Evolutionary conservation across 768 basidiomycete genomes (phyloP).

Genomic region (Podaxis sp.): DNA sequence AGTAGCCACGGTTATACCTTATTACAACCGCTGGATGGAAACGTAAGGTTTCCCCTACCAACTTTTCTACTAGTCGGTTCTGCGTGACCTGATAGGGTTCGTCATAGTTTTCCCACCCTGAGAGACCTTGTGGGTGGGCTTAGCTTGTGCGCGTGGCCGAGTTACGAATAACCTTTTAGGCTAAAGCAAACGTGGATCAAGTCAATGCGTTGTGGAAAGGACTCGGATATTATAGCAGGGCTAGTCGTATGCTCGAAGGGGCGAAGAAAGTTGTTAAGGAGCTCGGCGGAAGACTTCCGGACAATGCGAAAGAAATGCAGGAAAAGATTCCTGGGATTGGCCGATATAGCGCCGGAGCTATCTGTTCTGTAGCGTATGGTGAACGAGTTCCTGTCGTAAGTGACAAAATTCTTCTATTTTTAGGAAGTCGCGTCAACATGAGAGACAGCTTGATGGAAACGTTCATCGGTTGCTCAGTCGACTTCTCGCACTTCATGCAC

Average conservation of each 20-base stretch:
- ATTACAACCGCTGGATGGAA: constrained; percentile 87
- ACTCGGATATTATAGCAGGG: constrained; percentile 87
- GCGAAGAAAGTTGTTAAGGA: constrained; percentile 76
- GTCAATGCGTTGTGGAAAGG: constrained; percentile 93
- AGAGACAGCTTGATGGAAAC: constrained; percentile 80
- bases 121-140: constrained; percentile 58
- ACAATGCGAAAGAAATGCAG: constrained; percentile 80
- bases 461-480: constrained; percentile 85
- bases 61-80: constrained; percentile 10
- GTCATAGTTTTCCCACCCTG: constrained; percentile 76
- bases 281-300: constrained; percentile 70
- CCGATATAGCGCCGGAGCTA: constrained; percentile 83
- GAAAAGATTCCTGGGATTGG: constrained; percentile 85
- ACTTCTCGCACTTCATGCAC: constrained; percentile 77
- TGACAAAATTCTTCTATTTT: constrained; percentile 16
- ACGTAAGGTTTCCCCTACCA: constrained; percentile 43
- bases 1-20: constrained; percentile 90
- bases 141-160: constrained; percentile 14
- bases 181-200: constrained; percentile 71
- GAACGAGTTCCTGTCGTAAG: constrained; percentile 82
- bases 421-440: not conserved
- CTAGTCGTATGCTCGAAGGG: constrained; percentile 78
- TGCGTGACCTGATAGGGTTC: constrained; percentile 16
- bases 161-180: constrained; percentile 36
- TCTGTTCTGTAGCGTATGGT: constrained; percentile 87